Evolutionary conservation across 2,329 filamentous ascomycete species (phyloP), one percentile per base, ranked within the genome.

Genomic region (Cladobotryum mycophilum): DNA sequence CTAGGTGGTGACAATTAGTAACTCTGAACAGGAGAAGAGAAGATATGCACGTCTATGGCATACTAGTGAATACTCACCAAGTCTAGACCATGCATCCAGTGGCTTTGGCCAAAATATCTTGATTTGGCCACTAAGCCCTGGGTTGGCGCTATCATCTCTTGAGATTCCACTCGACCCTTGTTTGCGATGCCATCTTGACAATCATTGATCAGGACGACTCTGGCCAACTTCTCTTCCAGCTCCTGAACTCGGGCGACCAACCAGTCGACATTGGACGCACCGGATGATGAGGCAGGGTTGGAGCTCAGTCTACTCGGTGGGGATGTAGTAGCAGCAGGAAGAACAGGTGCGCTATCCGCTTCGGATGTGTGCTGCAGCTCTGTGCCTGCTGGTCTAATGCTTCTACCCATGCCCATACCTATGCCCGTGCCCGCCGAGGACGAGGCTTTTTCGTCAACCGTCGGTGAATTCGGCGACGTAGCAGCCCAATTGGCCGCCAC

Each of bases 71-170:
- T 40, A 61, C 68, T 54, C 60, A 76, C 74, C 59, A 72, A 64
- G 41, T 67, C 62, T 14, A 68, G 60, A 4, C 68, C 66, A 41
- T 73, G 72, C 63, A 74, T 69, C 75, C 76, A 79, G 56, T 80
- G 76, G 47, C 73, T 78, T 48, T 75, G 71, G 0, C 71, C 72
- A 45, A 73, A 70, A 55, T 74, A 75, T 4, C 71, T 62, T 3
- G 69, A 71, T 56, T 76, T 76, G 33, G 69, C 70, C 13, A 75
- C 59, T 5, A 61, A 65, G 1, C 70, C 69, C 14, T 61, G 64
- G 45, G 60, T 58, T 3, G 61, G 58, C 9, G 58, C 50, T 1
- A 54, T 38, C 5, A 22, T 17, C 22, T 49, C 50, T 7, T 20
- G 46, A 55, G 52, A 4, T 51, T 50, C 1, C 49, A 51, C 5